A percentile compares a stretch with the other conserved stretches of the same genome.
These are phyloP conservation scores for Mycena filopes DNA, from an alignment of 768 basidiomycete genomes.

Conservation along the genomic window DNA sequence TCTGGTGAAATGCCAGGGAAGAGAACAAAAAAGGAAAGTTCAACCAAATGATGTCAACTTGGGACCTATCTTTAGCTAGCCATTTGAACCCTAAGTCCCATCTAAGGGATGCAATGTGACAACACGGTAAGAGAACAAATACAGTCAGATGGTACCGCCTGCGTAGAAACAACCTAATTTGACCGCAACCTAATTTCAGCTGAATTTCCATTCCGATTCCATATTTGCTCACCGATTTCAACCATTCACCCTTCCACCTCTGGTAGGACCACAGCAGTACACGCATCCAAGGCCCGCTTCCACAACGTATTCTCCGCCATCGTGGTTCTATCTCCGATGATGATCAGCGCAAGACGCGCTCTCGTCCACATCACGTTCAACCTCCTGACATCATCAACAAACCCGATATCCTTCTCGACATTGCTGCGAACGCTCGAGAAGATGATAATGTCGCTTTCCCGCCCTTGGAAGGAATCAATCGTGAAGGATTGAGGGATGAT, in stretches of 20 bases:
- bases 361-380: conserved; percentile 81
- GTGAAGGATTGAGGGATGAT: conserved; percentile 55
- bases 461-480: conserved; percentile 74
- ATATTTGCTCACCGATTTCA: too few relatives aligned
- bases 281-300: conserved; percentile 61
- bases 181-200: too few relatives aligned
- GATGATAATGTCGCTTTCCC: conserved; percentile 74
- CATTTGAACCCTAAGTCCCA: too few relatives aligned
- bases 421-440: conserved; percentile 75
- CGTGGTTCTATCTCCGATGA: conserved; percentile 68
- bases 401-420: conserved; percentile 68
- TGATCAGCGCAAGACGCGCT: conserved; percentile 64
- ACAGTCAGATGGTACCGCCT: too few relatives aligned
- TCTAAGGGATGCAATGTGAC: too few relatives aligned
- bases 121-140: too few relatives aligned
- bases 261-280: conserved; percentile 40
- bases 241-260: background rate
- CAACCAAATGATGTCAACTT: too few relatives aligned
- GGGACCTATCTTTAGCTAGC: too few relatives aligned
- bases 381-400: conserved; percentile 68
- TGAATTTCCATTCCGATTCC: too few relatives aligned
- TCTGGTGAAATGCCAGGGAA: too few relatives aligned
- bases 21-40: too few relatives aligned
- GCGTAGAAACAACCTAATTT: too few relatives aligned
- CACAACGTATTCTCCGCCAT: conserved; percentile 59